Conservation (phyloP, 441 rosid species). For the Metrosideros polymorpha region DNA sequence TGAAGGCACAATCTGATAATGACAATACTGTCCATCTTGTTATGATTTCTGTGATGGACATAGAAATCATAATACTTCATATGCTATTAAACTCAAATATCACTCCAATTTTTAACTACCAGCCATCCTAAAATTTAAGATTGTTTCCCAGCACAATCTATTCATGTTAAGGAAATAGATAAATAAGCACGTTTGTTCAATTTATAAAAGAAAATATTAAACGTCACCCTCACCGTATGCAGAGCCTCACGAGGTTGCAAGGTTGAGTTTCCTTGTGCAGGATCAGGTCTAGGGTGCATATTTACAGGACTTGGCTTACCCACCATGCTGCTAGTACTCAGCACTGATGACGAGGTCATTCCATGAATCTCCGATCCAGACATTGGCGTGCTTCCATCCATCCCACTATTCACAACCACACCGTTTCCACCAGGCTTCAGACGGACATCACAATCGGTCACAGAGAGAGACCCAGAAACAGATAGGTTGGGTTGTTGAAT, state of each 20-base stretch:
- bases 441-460: conserved; percentile 62
- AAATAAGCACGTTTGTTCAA: not conserved
- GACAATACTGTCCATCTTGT: not conserved
- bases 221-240: conserved; percentile 69
- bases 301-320: conserved; percentile 57
- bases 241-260: conserved; percentile 68
- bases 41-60: not conserved
- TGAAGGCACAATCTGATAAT: not conserved
- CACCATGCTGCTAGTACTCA: conserved; percentile 52
- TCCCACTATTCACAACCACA: conserved; percentile 59
- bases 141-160: not conserved
- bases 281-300: conserved; percentile 55
- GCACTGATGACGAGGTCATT: conserved; percentile 57
- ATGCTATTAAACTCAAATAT: not conserved
- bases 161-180: not conserved
- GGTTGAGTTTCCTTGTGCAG: conserved; percentile 67
- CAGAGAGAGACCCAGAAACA: conserved; percentile 56
- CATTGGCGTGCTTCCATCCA: conserved; percentile 59
- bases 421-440: conserved; percentile 65
- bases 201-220: conserved; percentile 2
- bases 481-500: conserved; percentile 67
- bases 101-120: not conserved
- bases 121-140: not conserved
- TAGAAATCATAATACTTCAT: not conserved
- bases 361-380: conserved; percentile 77